A percentile compares a stretch with the other conserved stretches of the same genome.
Evolutionary conservation across 1,139 yeast genomes (phyloP).

Genomic region (Kodamaea anthophila): DNA sequence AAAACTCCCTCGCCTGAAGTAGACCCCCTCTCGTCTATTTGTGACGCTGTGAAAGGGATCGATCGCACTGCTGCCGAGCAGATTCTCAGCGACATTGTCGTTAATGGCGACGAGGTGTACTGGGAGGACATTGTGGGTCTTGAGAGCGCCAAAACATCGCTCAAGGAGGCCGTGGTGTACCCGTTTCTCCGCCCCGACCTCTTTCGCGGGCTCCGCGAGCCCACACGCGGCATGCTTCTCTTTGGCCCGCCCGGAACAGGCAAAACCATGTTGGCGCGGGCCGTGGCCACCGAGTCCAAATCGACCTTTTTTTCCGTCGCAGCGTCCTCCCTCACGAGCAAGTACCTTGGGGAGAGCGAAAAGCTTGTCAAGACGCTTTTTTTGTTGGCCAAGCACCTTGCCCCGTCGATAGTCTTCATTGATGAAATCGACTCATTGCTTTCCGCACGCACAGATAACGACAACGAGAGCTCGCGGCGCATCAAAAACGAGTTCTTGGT

Average conservation of each 20-base stretch:
- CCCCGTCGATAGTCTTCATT: conserved; percentile 92
- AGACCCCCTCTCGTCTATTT: conserved; percentile 44
- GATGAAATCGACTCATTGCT: conserved; percentile 93
- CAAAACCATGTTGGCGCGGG: conserved; percentile 94
- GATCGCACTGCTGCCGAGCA: conserved; percentile 46
- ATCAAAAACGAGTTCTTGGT: conserved; percentile 91
- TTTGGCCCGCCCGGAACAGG: conserved; percentile 99
- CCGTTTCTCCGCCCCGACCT: conserved; percentile 93
- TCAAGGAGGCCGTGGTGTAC: conserved; percentile 94
- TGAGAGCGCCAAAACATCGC: conserved; percentile 80
- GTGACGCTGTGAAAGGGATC: conserved; percentile 34
- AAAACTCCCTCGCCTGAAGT: conserved; percentile 11
- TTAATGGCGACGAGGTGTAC: conserved; percentile 90
- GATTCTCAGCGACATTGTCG: conserved; percentile 84
- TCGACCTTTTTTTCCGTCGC: conserved; percentile 91
- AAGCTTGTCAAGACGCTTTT: conserved; percentile 88
- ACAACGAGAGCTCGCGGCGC: conserved; percentile 85
- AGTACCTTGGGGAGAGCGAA: conserved; percentile 90
- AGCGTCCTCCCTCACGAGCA: conserved; percentile 88
- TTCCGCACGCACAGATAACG: conserved; percentile 82
- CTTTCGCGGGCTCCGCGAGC: conserved; percentile 87
- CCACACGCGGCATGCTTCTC: conserved; percentile 90
- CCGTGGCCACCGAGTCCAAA: conserved; percentile 94
- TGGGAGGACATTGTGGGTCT: conserved; percentile 98
- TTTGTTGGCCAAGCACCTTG: conserved; percentile 73